phyloP scores from a whole-genome alignment of 1,139 yeast genomes.

The Debaryomyces singareniensis region DNA sequence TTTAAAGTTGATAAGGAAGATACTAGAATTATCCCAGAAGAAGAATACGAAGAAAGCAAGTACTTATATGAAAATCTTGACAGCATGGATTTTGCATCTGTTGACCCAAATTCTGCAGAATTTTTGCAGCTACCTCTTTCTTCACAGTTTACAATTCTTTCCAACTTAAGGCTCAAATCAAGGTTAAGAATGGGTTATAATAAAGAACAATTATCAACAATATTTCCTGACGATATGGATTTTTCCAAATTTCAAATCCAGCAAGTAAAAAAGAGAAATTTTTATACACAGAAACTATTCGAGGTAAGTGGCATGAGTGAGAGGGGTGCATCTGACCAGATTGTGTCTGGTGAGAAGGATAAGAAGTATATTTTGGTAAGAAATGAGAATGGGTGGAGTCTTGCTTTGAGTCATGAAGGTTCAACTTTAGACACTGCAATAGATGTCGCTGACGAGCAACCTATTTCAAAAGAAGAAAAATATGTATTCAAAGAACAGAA shows the following conservation, averaged over 20 bases:
- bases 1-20: slow-evolving; percentile 44
- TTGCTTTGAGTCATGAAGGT: slow-evolving; percentile 50
- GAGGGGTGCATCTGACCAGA: slow-evolving; percentile 38
- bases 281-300: slow-evolving; percentile 82
- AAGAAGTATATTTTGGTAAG: slow-evolving; percentile 69
- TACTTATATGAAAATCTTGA: slow-evolving; percentile 64
- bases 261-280: slow-evolving; percentile 88
- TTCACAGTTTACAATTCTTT: slow-evolving; percentile 82
- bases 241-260: slow-evolving; percentile 90
- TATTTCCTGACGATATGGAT: slow-evolving; percentile 82
- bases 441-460: slow-evolving; percentile 29
- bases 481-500: neutral
- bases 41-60: slow-evolving; percentile 59
- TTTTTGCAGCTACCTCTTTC: slow-evolving; percentile 65
- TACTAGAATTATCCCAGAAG: slow-evolving; percentile 66
- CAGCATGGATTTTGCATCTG: slow-evolving; percentile 60
- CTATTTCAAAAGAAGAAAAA: slow-evolving; percentile 5
- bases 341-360: slow-evolving; percentile 85
- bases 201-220: slow-evolving; percentile 71
- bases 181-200: slow-evolving; percentile 93
- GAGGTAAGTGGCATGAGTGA: slow-evolving; percentile 79
- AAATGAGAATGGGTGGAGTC: slow-evolving; percentile 82
- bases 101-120: slow-evolving; percentile 65
- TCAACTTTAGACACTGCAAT: slow-evolving; percentile 35
- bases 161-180: slow-evolving; percentile 76